These are phyloP conservation scores for Hypericum androsaemum DNA, from an alignment of 345 rosid species.

Conservation along the genomic window DNA sequence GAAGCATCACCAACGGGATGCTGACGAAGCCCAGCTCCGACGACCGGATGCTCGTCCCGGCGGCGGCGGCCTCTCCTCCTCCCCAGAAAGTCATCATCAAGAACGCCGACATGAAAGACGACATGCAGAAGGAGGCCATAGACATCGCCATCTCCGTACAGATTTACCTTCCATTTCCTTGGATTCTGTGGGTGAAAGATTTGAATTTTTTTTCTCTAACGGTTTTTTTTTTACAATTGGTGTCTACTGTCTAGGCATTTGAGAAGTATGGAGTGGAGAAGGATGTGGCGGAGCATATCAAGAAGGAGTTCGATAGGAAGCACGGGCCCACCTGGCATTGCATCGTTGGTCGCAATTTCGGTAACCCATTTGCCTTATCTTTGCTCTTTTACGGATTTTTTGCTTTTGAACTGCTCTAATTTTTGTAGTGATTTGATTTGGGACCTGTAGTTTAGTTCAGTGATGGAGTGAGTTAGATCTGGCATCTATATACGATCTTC, in stretches of 20 bases:
- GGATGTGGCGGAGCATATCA: conserved; percentile 91
- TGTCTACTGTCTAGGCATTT: conserved; percentile 37
- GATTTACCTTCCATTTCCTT: not conserved
- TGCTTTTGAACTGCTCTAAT: not conserved
- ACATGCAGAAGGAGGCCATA: conserved; percentile 84
- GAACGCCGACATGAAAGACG: conserved; percentile 98
- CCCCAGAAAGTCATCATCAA: conserved; percentile 56
- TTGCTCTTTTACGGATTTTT: not conserved
- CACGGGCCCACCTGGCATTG: conserved; percentile 99
- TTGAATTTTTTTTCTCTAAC: conserved; percentile 8
- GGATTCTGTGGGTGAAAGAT: not conserved
- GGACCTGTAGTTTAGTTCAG: not conserved
- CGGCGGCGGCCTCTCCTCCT: conserved; percentile 21
- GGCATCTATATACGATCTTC: not conserved
- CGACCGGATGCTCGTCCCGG: conserved; percentile 40
- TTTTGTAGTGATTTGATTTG: not conserved
- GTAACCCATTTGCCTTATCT: conserved; percentile 29
- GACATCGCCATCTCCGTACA: conserved; percentile 68
- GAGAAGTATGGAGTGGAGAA: conserved; percentile 79
- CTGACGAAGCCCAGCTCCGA: conserved; percentile 36
- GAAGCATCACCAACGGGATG: conserved; percentile 36
- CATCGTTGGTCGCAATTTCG: conserved; percentile 98
- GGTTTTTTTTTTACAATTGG: conserved; percentile 6
- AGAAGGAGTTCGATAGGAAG: conserved; percentile 90
- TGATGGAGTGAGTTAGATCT: not conserved